Evolutionary conservation across 2,329 filamentous ascomycete species (phyloP).

Genomic region (Fusarium pseudoanthophilum): DNA sequence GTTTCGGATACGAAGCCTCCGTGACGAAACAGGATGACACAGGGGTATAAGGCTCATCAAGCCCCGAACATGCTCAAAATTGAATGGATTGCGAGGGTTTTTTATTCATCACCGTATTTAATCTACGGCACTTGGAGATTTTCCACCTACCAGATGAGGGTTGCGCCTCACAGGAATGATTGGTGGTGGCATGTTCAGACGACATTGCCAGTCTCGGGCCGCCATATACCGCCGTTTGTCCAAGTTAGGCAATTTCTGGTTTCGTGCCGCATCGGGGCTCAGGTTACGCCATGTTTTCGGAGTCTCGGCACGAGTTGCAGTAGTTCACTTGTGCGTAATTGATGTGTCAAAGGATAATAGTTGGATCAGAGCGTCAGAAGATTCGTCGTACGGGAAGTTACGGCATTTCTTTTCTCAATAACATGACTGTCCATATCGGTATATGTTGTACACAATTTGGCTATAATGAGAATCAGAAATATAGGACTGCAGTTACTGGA

Average conservation of each 20-base stretch:
- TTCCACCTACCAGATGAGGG: background rate
- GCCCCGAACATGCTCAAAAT: background rate
- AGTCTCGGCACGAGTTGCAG: background rate
- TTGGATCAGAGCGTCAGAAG: too few species aligned
- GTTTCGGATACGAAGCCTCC: conserved; percentile 13
- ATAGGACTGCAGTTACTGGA: too few species aligned
- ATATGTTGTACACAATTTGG: too few species aligned
- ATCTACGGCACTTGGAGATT: background rate
- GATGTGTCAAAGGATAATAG: too few species aligned
- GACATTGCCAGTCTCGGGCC: background rate
- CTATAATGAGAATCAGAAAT: too few species aligned
- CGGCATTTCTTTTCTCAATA: too few species aligned
- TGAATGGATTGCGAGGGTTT: background rate
- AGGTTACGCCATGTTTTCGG: background rate
- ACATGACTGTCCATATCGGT: too few species aligned
- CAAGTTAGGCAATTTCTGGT: background rate
- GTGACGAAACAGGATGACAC: conserved; percentile 5
- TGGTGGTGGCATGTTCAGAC: background rate
- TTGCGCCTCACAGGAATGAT: background rate
- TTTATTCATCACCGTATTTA: background rate
- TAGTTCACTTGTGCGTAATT: background rate
- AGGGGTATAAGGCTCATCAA: background rate
- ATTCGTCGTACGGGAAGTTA: too few species aligned
- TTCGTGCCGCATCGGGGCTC: background rate
- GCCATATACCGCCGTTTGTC: background rate